Base-by-base conservation (phyloP, 192 early-diverging fungal genomes). In the Phycomyces blakesleeanus region DNA sequence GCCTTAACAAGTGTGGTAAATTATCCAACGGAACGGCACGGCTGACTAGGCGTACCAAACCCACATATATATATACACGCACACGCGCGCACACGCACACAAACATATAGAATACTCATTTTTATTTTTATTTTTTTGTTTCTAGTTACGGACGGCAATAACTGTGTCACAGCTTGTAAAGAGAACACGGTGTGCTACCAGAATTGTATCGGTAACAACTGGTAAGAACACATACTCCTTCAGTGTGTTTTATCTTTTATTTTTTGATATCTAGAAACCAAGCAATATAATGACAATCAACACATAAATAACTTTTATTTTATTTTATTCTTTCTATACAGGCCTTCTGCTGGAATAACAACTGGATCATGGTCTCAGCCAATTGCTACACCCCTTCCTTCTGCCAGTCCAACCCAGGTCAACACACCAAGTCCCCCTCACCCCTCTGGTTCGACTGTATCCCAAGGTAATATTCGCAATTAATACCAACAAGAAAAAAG, bases 1-100 rank as follows among this genome's bases (percentile, higher is more conserved):
- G 57, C 22, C 21, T 59, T 7, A 25, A 22, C 39, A 59, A 59
- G 39, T 59, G 57, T 59, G 57, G 57, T 59, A 59, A 59, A 21
- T 59, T 34, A 34, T 34, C 29, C 2, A 34, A 34, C 29, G 29
- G 29, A 34, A 34, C 29, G 29, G 29, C 29, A 34, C 29, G 29
- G 29, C 29, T 34, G 29, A 34, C 29, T 7, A 34, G 29, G 29
- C 29, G 2, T 34, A 2, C 29, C 29, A 34, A 7, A 7, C 29
- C 29, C 29, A 44, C 16, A 20, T 29, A 14, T n/a, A n/a, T n/a
- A n/a, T n/a, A n/a, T n/a, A n/a, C n/a, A n/a, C n/a, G n/a, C n/a
- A n/a, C n/a, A n/a, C n/a, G n/a, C n/a, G n/a, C n/a, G n/a, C n/a
- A n/a, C n/a, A n/a, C n/a, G n/a, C n/a, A n/a, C n/a, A n/a, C n/a